A percentile compares a stretch with the other conserved stretches of the same genome.
Evolutionary conservation across 768 basidiomycete species (phyloP).

Genomic region (Leccinum pellstonianum): DNA sequence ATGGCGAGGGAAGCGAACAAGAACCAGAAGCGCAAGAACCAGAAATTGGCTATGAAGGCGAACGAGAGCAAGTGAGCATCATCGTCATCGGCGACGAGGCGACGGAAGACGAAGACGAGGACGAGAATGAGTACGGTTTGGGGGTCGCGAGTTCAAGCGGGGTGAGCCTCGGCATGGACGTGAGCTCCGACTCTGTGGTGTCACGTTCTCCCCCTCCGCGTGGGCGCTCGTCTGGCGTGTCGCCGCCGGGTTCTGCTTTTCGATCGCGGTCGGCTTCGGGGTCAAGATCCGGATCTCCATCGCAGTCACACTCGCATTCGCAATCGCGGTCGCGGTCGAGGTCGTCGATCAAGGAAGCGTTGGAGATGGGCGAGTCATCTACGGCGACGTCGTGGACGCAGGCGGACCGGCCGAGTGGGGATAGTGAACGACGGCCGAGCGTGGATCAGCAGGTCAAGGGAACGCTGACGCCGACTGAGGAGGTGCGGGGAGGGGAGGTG

Average conservation of each 20-base stretch:
- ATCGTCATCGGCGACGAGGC: not conserved
- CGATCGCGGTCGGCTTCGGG: slow-evolving; percentile 8
- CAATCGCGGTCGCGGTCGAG: slow-evolving; percentile 12
- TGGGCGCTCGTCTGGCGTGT: not conserved
- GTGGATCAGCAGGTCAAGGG: not conserved
- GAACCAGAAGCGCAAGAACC: not conserved
- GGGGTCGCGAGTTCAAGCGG: not conserved
- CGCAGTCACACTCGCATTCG: slow-evolving; percentile 1
- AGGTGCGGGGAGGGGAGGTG: not conserved
- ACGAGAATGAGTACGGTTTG: not conserved
- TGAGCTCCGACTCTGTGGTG: not conserved
- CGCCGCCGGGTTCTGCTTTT: not conserved
- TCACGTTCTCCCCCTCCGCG: not conserved
- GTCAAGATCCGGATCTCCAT: not conserved
- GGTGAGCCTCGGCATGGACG: not conserved
- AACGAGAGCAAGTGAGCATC: not conserved
- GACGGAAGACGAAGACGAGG: too few relatives aligned
- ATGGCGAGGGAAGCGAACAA: not conserved
- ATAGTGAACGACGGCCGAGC: slow-evolving; percentile 8
- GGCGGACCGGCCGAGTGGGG: slow-evolving; percentile 6
- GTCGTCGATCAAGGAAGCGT: slow-evolving; percentile 18
- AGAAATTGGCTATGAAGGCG: not conserved
- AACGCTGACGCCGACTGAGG: not conserved
- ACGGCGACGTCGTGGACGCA: slow-evolving; percentile 30
- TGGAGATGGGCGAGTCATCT: slow-evolving; percentile 23